Evolutionary conservation across 805 yeast species (phyloP).

Genomic region (Starmerella gropengiesseri): DNA sequence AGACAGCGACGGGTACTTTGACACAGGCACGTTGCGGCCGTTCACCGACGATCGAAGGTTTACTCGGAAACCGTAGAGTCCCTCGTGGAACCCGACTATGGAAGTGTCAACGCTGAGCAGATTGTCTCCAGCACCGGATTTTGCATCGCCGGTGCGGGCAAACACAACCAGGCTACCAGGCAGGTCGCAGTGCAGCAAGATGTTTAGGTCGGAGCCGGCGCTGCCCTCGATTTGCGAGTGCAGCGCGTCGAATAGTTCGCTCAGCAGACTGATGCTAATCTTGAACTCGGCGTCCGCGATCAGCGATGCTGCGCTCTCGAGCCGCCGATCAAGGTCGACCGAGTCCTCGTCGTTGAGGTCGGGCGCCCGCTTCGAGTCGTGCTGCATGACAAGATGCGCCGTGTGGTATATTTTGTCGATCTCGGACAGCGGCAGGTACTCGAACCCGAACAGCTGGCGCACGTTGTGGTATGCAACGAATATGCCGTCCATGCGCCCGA

Average conservation of each 20-base stretch:
- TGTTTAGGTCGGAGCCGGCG: constrained; percentile 16
- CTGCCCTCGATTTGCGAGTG: constrained; percentile 21
- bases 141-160: constrained; percentile 13
- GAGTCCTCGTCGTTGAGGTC: constrained; percentile 10
- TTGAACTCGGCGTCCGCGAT: constrained; percentile 63
- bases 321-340: constrained; percentile 24
- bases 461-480: constrained; percentile 85
- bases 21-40: constrained; percentile 20
- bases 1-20: constrained; percentile 26
- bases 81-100: constrained; percentile 7
- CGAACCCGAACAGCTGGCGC: constrained; percentile 73
- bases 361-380: background rate
- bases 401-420: constrained; percentile 57
- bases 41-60: constrained; percentile 20
- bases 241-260: constrained; percentile 36
- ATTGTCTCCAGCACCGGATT: background rate
- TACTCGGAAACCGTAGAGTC: constrained; percentile 21
- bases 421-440: constrained; percentile 64
- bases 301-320: constrained; percentile 31
- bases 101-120: background rate
- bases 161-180: constrained; percentile 25
- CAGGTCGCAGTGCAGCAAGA: constrained; percentile 21
- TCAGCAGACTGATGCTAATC: constrained; percentile 44
- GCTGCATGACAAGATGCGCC: constrained; percentile 27
- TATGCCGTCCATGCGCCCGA: constrained; percentile 95